Evolutionary conservation across 495 filamentous ascomycete genomes (phyloP).

Genomic region (Aspergillus leporis): DNA sequence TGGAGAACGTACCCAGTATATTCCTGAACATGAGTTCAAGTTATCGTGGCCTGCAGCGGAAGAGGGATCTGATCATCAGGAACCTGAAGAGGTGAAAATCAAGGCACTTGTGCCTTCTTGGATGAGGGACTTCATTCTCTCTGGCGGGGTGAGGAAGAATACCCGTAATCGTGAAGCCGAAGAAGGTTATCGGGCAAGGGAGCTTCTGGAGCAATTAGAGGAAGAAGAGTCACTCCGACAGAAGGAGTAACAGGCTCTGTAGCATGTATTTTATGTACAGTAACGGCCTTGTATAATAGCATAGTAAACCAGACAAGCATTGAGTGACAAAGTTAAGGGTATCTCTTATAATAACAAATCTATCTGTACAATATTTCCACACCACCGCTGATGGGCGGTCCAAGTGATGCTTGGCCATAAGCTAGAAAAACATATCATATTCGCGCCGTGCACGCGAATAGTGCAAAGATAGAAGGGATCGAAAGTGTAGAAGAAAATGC

Average conservation of each 20-base stretch:
- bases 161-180: constrained; percentile 19
- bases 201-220: constrained; percentile 41
- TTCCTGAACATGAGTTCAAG: constrained; percentile 54
- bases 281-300: constrained; percentile 21
- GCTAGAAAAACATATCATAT: constrained; percentile 3
- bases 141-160: constrained; percentile 30
- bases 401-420: not conserved
- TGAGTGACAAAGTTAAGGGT: constrained; percentile 19
- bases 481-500: not conserved
- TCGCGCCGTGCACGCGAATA: not conserved
- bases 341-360: constrained; percentile 19
- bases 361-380: constrained; percentile 4
- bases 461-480: not conserved
- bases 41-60: constrained; percentile 47
- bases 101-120: constrained; percentile 89
- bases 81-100: constrained; percentile 55
- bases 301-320: constrained; percentile 4
- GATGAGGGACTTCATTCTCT: constrained; percentile 50
- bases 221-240: constrained; percentile 39
- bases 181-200: constrained; percentile 37
- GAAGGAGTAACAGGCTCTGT: constrained; percentile 20
- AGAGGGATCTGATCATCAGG: constrained; percentile 41
- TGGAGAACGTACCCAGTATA: constrained; percentile 58
- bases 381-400: not conserved
- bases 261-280: constrained; percentile 20